Evolutionary conservation across 305 asterid genomes (phyloP).

Genomic region (Fraxinus velutina): DNA sequence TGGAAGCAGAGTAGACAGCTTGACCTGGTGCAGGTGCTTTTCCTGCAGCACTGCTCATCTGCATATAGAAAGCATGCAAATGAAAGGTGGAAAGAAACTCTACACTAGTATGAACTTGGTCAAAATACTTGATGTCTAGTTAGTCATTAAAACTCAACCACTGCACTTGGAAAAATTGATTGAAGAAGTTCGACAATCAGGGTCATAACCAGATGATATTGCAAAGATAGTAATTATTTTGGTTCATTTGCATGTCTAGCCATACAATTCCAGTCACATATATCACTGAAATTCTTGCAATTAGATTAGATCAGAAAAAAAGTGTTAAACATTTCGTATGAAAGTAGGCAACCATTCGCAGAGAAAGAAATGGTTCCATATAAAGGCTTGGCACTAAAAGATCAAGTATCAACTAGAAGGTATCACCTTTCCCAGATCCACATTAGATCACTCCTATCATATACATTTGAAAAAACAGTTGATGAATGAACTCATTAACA

Average conservation of each 20-base stretch:
- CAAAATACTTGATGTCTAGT: not conserved
- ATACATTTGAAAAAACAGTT: conserved; percentile 1
- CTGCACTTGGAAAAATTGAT: not conserved
- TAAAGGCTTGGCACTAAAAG: not conserved
- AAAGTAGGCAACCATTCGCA: not conserved
- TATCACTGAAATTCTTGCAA: not conserved
- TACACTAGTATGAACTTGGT: not conserved
- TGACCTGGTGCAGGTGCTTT: conserved; percentile 94
- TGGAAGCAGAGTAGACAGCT: conserved; percentile 87
- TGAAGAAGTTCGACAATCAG: not conserved
- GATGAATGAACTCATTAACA: not conserved
- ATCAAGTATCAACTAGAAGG: not conserved
- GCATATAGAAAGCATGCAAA: conserved; percentile 28
- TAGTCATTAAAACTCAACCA: not conserved
- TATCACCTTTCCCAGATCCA: not conserved
- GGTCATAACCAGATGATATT: not conserved
- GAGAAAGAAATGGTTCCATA: not conserved
- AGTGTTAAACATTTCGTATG: not conserved
- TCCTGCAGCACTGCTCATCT: conserved; percentile 99
- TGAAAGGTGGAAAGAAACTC: conserved; percentile 4
- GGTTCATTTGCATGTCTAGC: conserved; percentile 6
- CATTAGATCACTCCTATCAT: not conserved
- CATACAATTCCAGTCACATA: not conserved
- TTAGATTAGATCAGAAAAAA: not conserved
- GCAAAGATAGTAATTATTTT: not conserved